Conservation (phyloP, 2,329 filamentous ascomycete genomes). For the Talaromyces sp. region DNA sequence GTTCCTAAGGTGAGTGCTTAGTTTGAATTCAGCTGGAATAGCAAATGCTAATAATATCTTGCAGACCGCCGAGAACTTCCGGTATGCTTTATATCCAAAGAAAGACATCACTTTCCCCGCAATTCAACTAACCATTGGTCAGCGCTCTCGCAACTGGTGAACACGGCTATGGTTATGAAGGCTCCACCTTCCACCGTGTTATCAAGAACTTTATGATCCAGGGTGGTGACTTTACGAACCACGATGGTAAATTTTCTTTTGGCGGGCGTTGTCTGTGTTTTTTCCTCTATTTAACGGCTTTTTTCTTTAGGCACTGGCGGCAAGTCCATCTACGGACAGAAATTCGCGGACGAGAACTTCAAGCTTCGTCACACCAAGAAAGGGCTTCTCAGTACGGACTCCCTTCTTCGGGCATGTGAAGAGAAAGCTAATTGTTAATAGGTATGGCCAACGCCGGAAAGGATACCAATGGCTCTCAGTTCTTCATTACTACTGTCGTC, state of each 20-base stretch:
- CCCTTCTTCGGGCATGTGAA: background rate
- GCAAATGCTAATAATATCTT: background rate
- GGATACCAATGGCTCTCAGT: constrained; percentile 63
- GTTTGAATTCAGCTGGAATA: background rate
- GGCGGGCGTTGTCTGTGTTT: background rate
- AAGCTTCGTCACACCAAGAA: constrained; percentile 65
- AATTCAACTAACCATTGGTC: background rate
- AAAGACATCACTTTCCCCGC: background rate
- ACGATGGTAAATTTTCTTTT: constrained; percentile 45
- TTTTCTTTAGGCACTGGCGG: constrained; percentile 54
- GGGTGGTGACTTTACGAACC: constrained; percentile 63
- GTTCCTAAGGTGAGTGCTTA: constrained; percentile 53
- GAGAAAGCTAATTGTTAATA: constrained; percentile 19
- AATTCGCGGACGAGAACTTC: constrained; percentile 68
- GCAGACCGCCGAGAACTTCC: constrained; percentile 62
- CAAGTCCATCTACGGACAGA: constrained; percentile 63
- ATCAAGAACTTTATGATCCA: constrained; percentile 70
- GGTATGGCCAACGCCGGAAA: constrained; percentile 64
- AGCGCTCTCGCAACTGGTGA: constrained; percentile 60
- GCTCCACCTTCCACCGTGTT: constrained; percentile 64
- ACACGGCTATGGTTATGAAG: constrained; percentile 64
- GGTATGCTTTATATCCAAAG: constrained; percentile 32
- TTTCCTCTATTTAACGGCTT: constrained; percentile 7
- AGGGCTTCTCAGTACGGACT: constrained; percentile 54
- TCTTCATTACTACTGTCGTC: constrained; percentile 62